phyloP scores from a whole-genome alignment of 2,329 filamentous ascomycete genomes.

The Didymella glomerata region DNA sequence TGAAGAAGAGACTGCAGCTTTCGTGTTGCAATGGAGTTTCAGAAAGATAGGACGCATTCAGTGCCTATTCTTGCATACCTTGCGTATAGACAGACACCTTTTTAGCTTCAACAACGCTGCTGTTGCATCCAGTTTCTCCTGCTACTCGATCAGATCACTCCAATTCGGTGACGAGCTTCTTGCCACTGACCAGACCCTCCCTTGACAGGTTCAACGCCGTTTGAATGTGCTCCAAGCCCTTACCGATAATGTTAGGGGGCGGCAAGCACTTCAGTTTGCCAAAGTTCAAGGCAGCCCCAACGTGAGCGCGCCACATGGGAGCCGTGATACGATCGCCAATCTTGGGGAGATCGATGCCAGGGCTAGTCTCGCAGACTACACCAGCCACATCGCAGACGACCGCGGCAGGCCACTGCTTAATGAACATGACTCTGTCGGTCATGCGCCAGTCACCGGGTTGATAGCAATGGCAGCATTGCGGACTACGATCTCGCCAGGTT shows the following conservation, averaged over 20 bases:
- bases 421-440: constrained; percentile 42
- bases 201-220: constrained; percentile 35
- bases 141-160: constrained; percentile 6
- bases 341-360: constrained; percentile 52
- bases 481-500: constrained; percentile 36
- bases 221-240: constrained; percentile 40
- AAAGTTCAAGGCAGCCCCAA: constrained; percentile 35
- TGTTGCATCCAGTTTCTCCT: too few species aligned
- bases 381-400: constrained; percentile 55
- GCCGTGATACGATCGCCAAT: constrained; percentile 53
- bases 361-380: constrained; percentile 54
- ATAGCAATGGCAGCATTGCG: constrained; percentile 41
- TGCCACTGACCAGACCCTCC: constrained; percentile 47
- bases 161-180: constrained; percentile 53
- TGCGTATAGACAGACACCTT: too few species aligned
- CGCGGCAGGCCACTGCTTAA: constrained; percentile 41
- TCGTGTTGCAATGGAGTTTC: too few species aligned
- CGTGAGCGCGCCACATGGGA: constrained; percentile 38
- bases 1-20: too few species aligned
- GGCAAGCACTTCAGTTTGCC: constrained; percentile 40
- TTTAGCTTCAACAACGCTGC: too few species aligned
- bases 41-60: too few species aligned
- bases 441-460: constrained; percentile 37
- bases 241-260: constrained; percentile 36
- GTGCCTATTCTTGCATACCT: too few species aligned